Conservation (phyloP, 2,329 filamentous ascomycete species). For the Fusarium pininemorale region DNA sequence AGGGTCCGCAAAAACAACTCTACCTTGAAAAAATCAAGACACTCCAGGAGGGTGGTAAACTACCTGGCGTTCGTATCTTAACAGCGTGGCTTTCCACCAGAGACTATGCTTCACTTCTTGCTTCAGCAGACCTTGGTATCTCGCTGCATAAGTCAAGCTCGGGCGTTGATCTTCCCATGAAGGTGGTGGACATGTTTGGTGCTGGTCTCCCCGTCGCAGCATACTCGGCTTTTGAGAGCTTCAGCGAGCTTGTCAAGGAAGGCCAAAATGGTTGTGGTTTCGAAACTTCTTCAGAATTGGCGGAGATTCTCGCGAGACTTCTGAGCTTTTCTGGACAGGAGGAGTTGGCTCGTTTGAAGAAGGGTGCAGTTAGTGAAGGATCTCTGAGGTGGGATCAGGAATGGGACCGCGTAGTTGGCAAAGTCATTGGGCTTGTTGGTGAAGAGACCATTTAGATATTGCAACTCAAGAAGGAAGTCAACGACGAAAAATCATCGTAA, state of each 20-base stretch:
- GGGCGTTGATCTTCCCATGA: conserved; percentile 97
- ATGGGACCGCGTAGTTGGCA: conserved; percentile 85
- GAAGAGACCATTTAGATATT: conserved; percentile 22
- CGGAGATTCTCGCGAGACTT: conserved; percentile 69
- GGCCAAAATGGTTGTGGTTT: conserved; percentile 89
- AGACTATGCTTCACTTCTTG: conserved; percentile 86
- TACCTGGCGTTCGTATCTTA: conserved; percentile 75
- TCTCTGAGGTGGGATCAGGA: conserved; percentile 87
- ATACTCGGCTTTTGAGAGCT: conserved; percentile 86
- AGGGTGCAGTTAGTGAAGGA: conserved; percentile 79
- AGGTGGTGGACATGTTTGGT: conserved; percentile 99
- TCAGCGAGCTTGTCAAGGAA: conserved; percentile 89
- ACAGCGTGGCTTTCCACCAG: conserved; percentile 87
- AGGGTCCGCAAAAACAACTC: conserved; percentile 82
- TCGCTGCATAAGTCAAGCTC: conserved; percentile 93
- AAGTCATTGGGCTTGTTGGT: conserved; percentile 65
- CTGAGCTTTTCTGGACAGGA: conserved; percentile 61
- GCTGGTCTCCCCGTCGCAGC: conserved; percentile 90
- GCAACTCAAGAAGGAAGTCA: not conserved
- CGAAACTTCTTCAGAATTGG: conserved; percentile 72
- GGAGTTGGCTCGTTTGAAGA: conserved; percentile 69
- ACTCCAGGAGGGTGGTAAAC: conserved; percentile 68
- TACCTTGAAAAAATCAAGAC: conserved; percentile 74
- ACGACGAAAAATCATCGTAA: not conserved
- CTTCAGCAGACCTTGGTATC: conserved; percentile 86